These are phyloP conservation scores for Starmerella riodocensis DNA, from an alignment of 805 yeast genomes.

Conservation along the genomic window DNA sequence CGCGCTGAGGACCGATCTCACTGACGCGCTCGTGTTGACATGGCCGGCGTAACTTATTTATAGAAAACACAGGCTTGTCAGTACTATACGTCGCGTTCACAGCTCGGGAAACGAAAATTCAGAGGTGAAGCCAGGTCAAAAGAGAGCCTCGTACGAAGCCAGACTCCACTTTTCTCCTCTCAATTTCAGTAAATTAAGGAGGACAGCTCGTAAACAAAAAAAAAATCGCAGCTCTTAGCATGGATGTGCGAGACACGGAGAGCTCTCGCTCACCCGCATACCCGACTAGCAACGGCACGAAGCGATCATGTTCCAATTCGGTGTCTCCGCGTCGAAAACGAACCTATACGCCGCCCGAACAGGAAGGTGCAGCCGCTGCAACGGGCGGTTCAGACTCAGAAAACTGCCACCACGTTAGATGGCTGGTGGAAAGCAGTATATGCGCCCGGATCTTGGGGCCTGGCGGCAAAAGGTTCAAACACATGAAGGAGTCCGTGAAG, in stretches of 20 bases:
- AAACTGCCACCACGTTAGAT: conserved; percentile 8
- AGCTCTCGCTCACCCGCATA: background rate
- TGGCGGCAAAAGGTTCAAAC: conserved; percentile 14
- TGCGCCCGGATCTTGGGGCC: conserved; percentile 17
- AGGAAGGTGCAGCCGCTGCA: background rate
- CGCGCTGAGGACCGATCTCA: too few relatives aligned
- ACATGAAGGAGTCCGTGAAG: conserved; percentile 11
- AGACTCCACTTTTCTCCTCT: too few relatives aligned
- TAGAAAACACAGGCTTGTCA: too few relatives aligned
- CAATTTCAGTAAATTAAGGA: too few relatives aligned
- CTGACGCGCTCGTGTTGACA: too few relatives aligned
- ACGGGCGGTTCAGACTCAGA: background rate
- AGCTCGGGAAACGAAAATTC: too few relatives aligned
- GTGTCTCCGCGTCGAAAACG: conserved; percentile 1
- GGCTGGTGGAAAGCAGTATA: conserved; percentile 12
- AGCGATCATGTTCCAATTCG: background rate
- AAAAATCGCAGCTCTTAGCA: too few relatives aligned
- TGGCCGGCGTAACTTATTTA: too few relatives aligned
- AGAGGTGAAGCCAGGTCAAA: too few relatives aligned
- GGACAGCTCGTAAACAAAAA: too few relatives aligned
- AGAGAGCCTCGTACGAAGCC: too few relatives aligned
- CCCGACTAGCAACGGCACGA: background rate
- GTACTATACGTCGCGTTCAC: too few relatives aligned
- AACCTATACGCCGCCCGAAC: background rate
- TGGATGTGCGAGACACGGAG: background rate